Evolutionary conservation across 1,284 basidiomycete genomes (phyloP), one percentile per base, ranked within the genome.

Genomic region (Athelia psychrophila): DNA sequence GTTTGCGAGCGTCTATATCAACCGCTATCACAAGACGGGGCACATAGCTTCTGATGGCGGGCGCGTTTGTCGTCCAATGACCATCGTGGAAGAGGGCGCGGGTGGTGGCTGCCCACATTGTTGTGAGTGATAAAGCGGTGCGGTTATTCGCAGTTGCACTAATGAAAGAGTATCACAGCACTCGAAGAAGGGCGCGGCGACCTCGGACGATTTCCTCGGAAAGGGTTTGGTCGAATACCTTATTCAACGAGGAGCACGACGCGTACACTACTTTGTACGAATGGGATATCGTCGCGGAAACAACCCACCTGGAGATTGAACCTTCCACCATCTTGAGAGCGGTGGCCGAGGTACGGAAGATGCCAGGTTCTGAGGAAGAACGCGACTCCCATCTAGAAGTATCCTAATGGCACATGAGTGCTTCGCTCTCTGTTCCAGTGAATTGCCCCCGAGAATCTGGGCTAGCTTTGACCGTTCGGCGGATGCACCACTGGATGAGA

Each of bases 231-330:
- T 99, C 58, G 97, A 99, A 69, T 99, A 99, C 67, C 84, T 99
- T 45, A 97, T 95, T 98, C 55, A 99, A 99, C 68, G 97, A 99
- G 70, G 97, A 99, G 73, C 99, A 99, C 68, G 97, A 99, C 71
- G 91, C 95, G 18, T 91, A 91, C 70, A 98, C 99, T 58, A 95
- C 97, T 0, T 79, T 99, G 20, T 97, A 98, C 72, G 97, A 99
- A 72, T 71, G 79, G 46, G 87, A 96, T 65, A 93, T 99, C 61
- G 83, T 85, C 19, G 75, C 82, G 23, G 68, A 80, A 6, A 95
- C 93, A 3, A 99, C 97, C 0, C 97, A 99, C 72, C 83, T 99
- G 24, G 97, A 99, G 70, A 99, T 99, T 56, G 96, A 99, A 65
- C 97, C 98, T 0, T 99, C 99, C 73, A 99, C 97, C 1, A 80